Evolutionary conservation across 73 alveolate genomes (phyloP).

Genomic region (Paramecium sexaurelia): DNA sequence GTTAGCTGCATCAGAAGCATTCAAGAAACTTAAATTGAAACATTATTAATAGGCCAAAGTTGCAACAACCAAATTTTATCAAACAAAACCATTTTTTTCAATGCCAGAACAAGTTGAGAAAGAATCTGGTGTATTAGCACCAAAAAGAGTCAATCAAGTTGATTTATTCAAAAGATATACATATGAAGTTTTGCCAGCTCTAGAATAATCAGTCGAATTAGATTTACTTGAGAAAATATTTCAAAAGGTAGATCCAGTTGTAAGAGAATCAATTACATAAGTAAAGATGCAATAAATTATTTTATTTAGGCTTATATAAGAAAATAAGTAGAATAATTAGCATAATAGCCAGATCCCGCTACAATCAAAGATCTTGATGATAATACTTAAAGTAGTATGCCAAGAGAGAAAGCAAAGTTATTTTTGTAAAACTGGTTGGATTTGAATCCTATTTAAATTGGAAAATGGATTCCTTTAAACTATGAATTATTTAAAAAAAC

Average conservation of each 20-base stretch:
- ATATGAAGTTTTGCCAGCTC: slow-evolving; percentile 16
- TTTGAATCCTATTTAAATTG: neutral
- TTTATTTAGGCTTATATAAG: neutral
- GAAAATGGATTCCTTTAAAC: neutral
- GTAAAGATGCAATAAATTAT: neutral
- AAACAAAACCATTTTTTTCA: neutral
- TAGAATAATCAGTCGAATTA: slow-evolving; percentile 10
- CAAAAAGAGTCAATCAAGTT: slow-evolving; percentile 48
- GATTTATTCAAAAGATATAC: slow-evolving; percentile 46
- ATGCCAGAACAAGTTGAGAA: neutral
- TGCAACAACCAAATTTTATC: neutral
- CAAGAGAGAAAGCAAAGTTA: slow-evolving; percentile 34
- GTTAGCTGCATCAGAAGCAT: slow-evolving; percentile 45
- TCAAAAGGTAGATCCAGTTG: slow-evolving; percentile 45
- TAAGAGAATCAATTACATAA: slow-evolving; percentile 44
- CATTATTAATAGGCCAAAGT: neutral
- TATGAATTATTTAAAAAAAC: slow-evolving; percentile 7
- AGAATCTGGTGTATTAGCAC: slow-evolving; percentile 46
- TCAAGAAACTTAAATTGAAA: slow-evolving; percentile 15
- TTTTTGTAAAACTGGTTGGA: neutral
- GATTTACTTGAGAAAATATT: slow-evolving; percentile 23
- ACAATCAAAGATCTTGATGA: neutral
- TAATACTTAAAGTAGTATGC: neutral
- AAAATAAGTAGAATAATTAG: slow-evolving; percentile 48
- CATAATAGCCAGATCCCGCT: neutral